phyloP scores from a whole-genome alignment of 768 basidiomycete species.

The Leccinum disarticulatum region DNA sequence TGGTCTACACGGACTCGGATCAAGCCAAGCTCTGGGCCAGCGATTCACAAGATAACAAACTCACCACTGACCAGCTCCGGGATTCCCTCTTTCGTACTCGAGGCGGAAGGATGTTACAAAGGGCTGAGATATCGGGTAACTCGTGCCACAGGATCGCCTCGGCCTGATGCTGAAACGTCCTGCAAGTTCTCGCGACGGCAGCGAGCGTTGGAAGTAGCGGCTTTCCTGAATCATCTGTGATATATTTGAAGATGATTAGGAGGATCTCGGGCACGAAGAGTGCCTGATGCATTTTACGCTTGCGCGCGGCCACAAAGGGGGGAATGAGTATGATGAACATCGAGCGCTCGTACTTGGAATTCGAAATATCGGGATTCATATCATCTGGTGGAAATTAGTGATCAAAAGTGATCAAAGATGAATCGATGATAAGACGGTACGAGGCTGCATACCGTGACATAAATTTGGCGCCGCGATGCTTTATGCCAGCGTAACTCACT shows the following conservation, averaged over 20 bases:
- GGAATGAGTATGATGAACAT: slow-evolving; percentile 10
- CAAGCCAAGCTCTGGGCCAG: neutral
- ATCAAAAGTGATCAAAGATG: too few species aligned
- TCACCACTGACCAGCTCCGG: slow-evolving; percentile 22
- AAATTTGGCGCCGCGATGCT: slow-evolving; percentile 1
- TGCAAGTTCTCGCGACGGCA: slow-evolving; percentile 30
- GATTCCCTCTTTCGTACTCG: slow-evolving; percentile 14
- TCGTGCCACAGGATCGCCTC: slow-evolving; percentile 27
- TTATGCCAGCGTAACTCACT: neutral
- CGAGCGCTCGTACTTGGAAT: neutral
- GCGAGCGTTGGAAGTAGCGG: slow-evolving; percentile 20
- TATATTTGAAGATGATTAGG: slow-evolving; percentile 20
- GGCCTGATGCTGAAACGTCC: slow-evolving; percentile 16
- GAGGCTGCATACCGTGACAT: neutral
- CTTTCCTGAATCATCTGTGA: slow-evolving; percentile 18
- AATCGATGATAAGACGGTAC: too few species aligned
- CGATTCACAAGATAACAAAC: neutral
- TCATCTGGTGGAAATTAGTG: too few species aligned
- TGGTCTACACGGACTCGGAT: slow-evolving; percentile 11
- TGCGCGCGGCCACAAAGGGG: neutral
- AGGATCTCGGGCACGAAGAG: slow-evolving; percentile 25
- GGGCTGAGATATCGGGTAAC: slow-evolving; percentile 8
- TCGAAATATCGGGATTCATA: neutral
- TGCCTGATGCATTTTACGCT: slow-evolving; percentile 15
- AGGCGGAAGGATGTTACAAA: slow-evolving; percentile 19